Conservation (phyloP, 441 rosid species). For the Pelargonium australe region DNA sequence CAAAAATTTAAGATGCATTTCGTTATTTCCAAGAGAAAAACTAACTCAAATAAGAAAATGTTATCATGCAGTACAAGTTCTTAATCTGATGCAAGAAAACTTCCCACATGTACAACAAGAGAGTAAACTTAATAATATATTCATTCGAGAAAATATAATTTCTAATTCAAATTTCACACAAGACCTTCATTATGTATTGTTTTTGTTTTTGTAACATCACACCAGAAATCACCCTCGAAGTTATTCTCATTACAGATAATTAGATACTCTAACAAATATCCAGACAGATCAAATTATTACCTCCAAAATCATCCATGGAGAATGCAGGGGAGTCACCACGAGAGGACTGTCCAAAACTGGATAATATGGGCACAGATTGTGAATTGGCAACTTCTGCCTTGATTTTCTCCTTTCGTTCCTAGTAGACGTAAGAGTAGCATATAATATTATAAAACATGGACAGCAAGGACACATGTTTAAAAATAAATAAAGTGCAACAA, state of each 20-base stretch:
- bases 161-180: neutral
- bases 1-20: neutral
- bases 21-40: neutral
- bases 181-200: neutral
- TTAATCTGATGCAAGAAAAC: too few relatives aligned
- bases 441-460: constrained; percentile 18
- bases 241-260: neutral
- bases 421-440: constrained; percentile 20
- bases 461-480: neutral
- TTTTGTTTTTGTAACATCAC: neutral
- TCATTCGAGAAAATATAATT: neutral
- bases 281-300: constrained; percentile 27
- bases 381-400: constrained; percentile 63
- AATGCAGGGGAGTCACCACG: constrained; percentile 41
- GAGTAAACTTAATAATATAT: neutral
- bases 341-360: constrained; percentile 36
- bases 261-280: neutral
- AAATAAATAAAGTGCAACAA: neutral
- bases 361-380: constrained; percentile 36
- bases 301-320: constrained; percentile 87
- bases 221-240: neutral
- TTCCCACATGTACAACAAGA: neutral
- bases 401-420: constrained; percentile 73
- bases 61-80: too few relatives aligned
- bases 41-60: too few relatives aligned